Evolutionary conservation across 1,284 basidiomycete genomes (phyloP), one percentile per base, ranked within the genome.

Genomic region (Pseudozyma tsukubaensis): DNA sequence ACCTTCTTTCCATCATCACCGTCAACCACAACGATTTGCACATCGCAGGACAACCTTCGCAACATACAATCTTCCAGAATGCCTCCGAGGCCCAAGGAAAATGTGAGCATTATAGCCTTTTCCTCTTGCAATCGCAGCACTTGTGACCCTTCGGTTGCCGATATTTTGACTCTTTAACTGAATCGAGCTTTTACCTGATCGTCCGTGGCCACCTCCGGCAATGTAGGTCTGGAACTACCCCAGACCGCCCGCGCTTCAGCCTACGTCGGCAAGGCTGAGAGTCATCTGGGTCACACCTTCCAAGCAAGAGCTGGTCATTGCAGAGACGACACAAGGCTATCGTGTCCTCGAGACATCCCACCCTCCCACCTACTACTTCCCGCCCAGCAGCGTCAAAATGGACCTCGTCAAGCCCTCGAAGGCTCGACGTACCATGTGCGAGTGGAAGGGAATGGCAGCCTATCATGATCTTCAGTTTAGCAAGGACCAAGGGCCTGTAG

Each of bases 281-380:
- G 80, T 83, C 18, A 68, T 82, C 42, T 81, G 79, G 79, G 59
- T 71, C 29, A 66, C 64, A 4, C 73, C 74, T 7, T 68, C 73
- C 44, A 70, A 70, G 57, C 68, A 76, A 37, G 77, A 82, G 64
- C 57, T 75, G 18, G 66, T 74, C 50, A 59, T 83, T 16, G 82
- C 82, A 1, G 82, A 82, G 10, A 82, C 80, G 16, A 77, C 67
- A 1, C 55, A 79, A 45, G 82, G 78, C n/a, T 80, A 77, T 42
- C 66, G 81, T 32, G 80, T 83, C 0, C 70, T 82, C 47, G 82
- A 83, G 64, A 82, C 82, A 1, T 77, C 74, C 13, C 81, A 83
- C 44, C 81, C 81, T 24, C 79, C 79, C 5, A 82, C 81, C 32
- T 76, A 77, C 65, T 80, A 81, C 66, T 80, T 81, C 36, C 78